These are phyloP conservation scores for Crataegus laevigata DNA, from an alignment of 306 rosid species.

Conservation along the genomic window DNA sequence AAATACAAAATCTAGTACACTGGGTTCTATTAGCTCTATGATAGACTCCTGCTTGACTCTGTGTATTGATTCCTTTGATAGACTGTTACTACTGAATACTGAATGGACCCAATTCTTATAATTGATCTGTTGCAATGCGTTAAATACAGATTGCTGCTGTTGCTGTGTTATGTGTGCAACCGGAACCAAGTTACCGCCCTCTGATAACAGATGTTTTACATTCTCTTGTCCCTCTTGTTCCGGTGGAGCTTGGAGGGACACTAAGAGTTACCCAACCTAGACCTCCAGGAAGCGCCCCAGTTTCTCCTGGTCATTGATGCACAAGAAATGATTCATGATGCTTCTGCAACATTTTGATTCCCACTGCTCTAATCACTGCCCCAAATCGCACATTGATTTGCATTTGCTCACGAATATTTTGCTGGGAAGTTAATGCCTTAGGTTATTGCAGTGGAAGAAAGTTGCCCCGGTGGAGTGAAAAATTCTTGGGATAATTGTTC, in stretches of 20 bases:
- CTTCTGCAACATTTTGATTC: neutral
- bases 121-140: neutral
- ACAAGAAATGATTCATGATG: neutral
- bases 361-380: neutral
- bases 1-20: too few species aligned
- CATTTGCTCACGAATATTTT: constrained; percentile 3
- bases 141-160: constrained; percentile 78
- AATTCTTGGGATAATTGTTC: constrained; percentile 17
- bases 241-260: constrained; percentile 81
- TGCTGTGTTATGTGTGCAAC: constrained; percentile 92
- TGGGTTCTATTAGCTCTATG: too few species aligned
- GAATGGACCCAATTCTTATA: neutral
- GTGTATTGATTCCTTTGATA: neutral
- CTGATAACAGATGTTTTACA: constrained; percentile 83
- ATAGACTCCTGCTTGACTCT: neutral
- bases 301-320: constrained; percentile 25
- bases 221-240: constrained; percentile 87
- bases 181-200: constrained; percentile 88
- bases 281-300: constrained; percentile 1
- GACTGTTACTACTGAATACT: neutral
- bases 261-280: constrained; percentile 40
- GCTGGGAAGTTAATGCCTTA: neutral
- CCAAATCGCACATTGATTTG: neutral
- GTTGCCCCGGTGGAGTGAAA: neutral
- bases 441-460: neutral